phyloP scores from a whole-genome alignment of 176 grass and related monocot genomes.

The Tillandsia fasciculata region DNA sequence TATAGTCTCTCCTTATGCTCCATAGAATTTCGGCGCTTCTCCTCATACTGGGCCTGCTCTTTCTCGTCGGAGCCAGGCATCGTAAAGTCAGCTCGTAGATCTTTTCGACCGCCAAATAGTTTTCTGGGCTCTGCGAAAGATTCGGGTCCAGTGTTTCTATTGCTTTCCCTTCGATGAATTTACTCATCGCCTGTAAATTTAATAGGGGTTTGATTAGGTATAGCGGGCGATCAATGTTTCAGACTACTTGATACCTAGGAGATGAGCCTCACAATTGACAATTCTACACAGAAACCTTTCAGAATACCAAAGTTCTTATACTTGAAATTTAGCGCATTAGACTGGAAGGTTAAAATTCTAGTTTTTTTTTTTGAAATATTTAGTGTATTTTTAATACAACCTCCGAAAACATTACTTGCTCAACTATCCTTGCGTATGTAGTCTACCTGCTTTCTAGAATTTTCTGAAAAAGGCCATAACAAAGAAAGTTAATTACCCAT shows the following conservation, averaged over 20 bases:
- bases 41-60: slow-evolving; percentile 53
- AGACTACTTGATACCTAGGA: too few species aligned
- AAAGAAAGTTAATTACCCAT: slow-evolving; percentile 46
- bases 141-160: slow-evolving; percentile 54
- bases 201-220: slow-evolving; percentile 5
- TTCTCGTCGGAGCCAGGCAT: slow-evolving; percentile 55
- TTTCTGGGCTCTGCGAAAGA: slow-evolving; percentile 32
- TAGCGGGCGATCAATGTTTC: not conserved
- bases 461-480: not conserved
- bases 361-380: too few species aligned
- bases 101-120: slow-evolving; percentile 44
- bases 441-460: not conserved
- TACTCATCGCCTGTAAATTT: slow-evolving; percentile 51
- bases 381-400: not conserved
- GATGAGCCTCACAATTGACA: too few species aligned
- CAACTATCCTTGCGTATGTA: not conserved
- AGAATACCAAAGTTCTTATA: too few species aligned
- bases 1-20: slow-evolving; percentile 72
- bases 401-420: not conserved
- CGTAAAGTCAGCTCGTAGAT: slow-evolving; percentile 48
- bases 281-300: too few species aligned
- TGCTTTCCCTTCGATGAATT: slow-evolving; percentile 49
- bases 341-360: too few species aligned
- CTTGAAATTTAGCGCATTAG: too few species aligned
- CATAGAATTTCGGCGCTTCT: slow-evolving; percentile 62